A percentile compares a stretch with the other conserved stretches of the same genome.
These are phyloP conservation scores for Jaltomata sinuosa DNA, from an alignment of 257 asterid genomes.

Conservation along the genomic window DNA sequence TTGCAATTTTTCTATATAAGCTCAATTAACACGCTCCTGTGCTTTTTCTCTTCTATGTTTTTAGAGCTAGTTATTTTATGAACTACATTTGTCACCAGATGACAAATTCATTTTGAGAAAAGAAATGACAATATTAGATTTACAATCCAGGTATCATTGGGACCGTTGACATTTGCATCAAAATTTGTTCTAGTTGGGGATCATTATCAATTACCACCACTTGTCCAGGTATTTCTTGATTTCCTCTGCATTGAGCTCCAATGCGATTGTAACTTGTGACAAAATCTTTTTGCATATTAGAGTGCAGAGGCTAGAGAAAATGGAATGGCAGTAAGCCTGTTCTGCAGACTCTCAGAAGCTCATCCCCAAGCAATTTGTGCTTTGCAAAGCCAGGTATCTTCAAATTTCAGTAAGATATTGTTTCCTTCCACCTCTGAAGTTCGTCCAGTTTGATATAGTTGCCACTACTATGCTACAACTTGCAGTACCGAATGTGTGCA, in stretches of 20 bases:
- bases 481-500: slow-evolving; percentile 98
- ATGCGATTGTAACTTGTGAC: slow-evolving; percentile 10
- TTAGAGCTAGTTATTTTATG: not conserved
- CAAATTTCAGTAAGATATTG: slow-evolving; percentile 3
- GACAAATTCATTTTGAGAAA: not conserved
- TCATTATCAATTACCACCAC: slow-evolving; percentile 97
- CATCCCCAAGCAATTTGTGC: slow-evolving; percentile 98
- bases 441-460: not conserved
- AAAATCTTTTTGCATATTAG: slow-evolving; percentile 25
- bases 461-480: slow-evolving; percentile 17
- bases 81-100: not conserved
- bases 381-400: slow-evolving; percentile 71
- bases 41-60: not conserved
- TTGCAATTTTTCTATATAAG: not conserved
- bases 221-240: slow-evolving; percentile 66
- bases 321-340: slow-evolving; percentile 84
- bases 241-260: slow-evolving; percentile 1
- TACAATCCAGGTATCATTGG: slow-evolving; percentile 70
- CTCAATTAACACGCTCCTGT: not conserved
- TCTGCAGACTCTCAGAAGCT: slow-evolving; percentile 93
- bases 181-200: slow-evolving; percentile 97
- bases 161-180: slow-evolving; percentile 82
- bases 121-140: slow-evolving; percentile 1
- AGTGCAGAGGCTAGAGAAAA: slow-evolving; percentile 95
- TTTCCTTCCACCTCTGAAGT: not conserved